Base-by-base conservation (phyloP, 2,329 filamentous ascomycete genomes). In the Mycosphaerelloides madeirae region DNA sequence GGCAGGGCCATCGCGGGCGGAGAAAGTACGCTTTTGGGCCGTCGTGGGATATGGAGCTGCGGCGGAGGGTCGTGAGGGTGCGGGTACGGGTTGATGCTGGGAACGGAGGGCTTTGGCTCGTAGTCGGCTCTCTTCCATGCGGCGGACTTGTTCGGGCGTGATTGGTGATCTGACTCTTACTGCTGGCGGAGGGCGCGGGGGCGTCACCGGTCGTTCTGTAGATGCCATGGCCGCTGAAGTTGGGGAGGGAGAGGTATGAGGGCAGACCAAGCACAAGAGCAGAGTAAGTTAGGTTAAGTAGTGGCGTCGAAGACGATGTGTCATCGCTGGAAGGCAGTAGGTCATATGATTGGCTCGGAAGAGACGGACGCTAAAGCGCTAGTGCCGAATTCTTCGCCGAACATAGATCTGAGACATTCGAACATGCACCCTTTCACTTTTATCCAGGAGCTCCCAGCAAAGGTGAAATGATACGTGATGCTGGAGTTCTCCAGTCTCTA, bases 31-130 rank as follows among this genome's bases (percentile, higher is more conserved):
- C 64, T 96, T 96, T 48, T 80, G 82, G 5, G 85, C 82, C 31
- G 69, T 57, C 8, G 71, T 64, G 34, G 65, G 49, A 37, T 52
- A 65, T 48, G 61, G 49, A 46, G 43, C 38, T 31, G 54, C 36
- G 19, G 43, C 49, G 2, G 44, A 42, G 13, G 46, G 36, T 19
- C 49, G 20, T 12, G 29, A 40, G 14, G 40, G 28, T 56, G 48
- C 46, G 62, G 38, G 46, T 61, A 47, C 29, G 60, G 45, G 78
- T 59, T 89, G 81, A 46, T 78, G 78, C 59, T 84, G 82, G 55
- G 87, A 80, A 46, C 86, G 84, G 14, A 90, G 74, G 2, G 89
- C 90, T 75, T 96, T 97, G 43, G 93, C 87, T 68, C 83, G 86
- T 22, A 96, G 78, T 15, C 91, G 81, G 57, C 83, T 90, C 65